A percentile compares a stretch with the other conserved stretches of the same genome.
Conservation (phyloP, 352 stramenopile genomes). For the Pythium scleroteichum region DNA sequence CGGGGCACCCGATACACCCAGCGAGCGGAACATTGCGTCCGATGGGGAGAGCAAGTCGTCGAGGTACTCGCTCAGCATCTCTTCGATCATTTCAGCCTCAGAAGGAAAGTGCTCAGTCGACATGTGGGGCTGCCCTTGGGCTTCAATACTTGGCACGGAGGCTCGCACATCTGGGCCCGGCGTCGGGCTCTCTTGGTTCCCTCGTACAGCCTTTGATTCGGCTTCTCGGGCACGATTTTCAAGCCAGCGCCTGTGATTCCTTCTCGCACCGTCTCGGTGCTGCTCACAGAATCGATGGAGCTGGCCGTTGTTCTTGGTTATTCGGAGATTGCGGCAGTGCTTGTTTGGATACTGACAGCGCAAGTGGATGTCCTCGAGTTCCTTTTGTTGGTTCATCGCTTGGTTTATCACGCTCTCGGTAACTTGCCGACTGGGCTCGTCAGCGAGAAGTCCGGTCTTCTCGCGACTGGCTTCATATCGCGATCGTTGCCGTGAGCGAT, state of each 20-base stretch:
- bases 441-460: no score
- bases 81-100: background rate
- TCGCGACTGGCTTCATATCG: no score
- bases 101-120: background rate
- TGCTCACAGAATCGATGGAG: slow-evolving; percentile 9
- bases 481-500: no score
- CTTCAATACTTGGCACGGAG: background rate
- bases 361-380: background rate
- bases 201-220: background rate
- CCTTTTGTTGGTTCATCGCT: background rate
- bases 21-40: no score
- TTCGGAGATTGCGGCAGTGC: slow-evolving; percentile 4
- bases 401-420: background rate
- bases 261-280: background rate
- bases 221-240: background rate
- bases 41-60: background rate
- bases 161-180: background rate
- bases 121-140: background rate
- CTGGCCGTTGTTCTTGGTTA: slow-evolving; percentile 9
- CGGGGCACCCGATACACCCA: no score
- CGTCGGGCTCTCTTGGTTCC: background rate
- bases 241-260: slow-evolving; percentile 4
- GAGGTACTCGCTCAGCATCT: background rate
- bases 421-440: background rate
- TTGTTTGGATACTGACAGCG: slow-evolving; percentile 13